Evolutionary conservation across 306 rosid species (phyloP), one percentile per base, ranked within the genome.

Genomic region (Acacia confusa): DNA sequence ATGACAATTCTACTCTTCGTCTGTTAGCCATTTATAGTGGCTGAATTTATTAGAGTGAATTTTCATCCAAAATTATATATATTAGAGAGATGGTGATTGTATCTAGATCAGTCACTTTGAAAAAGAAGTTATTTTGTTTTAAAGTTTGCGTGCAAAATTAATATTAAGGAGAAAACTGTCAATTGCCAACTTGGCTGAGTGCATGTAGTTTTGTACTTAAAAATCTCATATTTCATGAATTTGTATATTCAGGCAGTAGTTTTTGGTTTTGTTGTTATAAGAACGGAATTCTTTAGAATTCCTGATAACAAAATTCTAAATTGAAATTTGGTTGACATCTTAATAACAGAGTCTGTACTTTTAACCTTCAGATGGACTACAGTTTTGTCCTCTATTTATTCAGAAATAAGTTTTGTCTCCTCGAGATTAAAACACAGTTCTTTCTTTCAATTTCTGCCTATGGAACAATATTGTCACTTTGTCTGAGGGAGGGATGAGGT

Each of bases 61-160:
- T 36, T 36, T 36, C 40, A 36, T 7, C 40, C 7, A 36, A 36
- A 36, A 5, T 5, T 30, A 36, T 36, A 36, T 34, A 40, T 78
- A 66, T 65, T 16, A 40, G 58, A 2, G 1, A 15, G 12, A 55
- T 8, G n/a, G 61, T 55, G 17, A 28, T 74, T 57, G 71, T 22
- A 78, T 78, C 70, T 53, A 67, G 74, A 81, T 10, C 61, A 34
- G 57, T 78, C 40, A 19, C 78, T 78, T 78, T n/a, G 24, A 6
- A 6, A n/a, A 28, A n/a, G 6, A 38, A n/a, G 10, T 43, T 4
- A 27, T 20, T 16, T 2, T 53, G 43, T 32, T 83, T 58, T 19
- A 7, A 28, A 48, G 50, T 60, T 68, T 74, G 66, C 43, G 22
- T 80, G 67, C 30, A 34, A 30, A 73, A 73, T 45, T 17, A 17